Evolutionary conservation across 2,329 filamentous ascomycete genomes (phyloP), one percentile per base, ranked within the genome.

Genomic region (Ascochyta koolunga): DNA sequence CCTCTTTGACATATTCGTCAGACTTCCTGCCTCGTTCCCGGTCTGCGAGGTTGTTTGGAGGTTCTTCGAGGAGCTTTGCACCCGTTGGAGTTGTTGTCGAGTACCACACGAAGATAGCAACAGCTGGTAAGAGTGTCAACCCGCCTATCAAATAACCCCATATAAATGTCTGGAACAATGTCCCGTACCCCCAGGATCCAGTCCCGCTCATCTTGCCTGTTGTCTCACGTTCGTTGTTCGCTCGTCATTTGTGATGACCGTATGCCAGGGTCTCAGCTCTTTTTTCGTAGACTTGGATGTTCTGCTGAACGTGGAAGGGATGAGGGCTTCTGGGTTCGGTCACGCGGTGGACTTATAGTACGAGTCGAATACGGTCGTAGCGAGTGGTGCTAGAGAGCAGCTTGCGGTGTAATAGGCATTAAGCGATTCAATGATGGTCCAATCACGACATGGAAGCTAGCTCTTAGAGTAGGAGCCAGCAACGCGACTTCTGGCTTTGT

Each of bases 121-220:
- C 36, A 19, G 58, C 53, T 6, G 65, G 65, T 11, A 68, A 29
- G 9, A 68, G 56, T 5, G 65, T 68, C 50, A 68, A 9, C 1
- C 65, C 65, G 41, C 65, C 65, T 39, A 68, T 40, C 15, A 68
- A 33, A 29, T 68, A 68, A 25, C 65, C 65, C 64, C 64, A 68
- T 36, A 66, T n/a, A 49, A 68, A 68, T 32, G 61, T 59, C 58
- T 60, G 66, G 44, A 68, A 56, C 40, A 61, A 38, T 11, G 64
- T 54, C 36, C 65, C 65, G 60, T 62, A 65, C 10, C 58, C 56
- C 65, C 65, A 66, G 48, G 61, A 63, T 47, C 58, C 48, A 48
- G 43, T 33, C 48, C 48, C 65, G 18, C 60, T 62, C 65, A 68
- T 68, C 55, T 60, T 68, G 65, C 59, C 53, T 50, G 43, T 35